A percentile compares a stretch with the other conserved stretches of the same genome.
Conservation (phyloP, 1,139 yeast species). For the Cylindricascospora bacillispora region DNA sequence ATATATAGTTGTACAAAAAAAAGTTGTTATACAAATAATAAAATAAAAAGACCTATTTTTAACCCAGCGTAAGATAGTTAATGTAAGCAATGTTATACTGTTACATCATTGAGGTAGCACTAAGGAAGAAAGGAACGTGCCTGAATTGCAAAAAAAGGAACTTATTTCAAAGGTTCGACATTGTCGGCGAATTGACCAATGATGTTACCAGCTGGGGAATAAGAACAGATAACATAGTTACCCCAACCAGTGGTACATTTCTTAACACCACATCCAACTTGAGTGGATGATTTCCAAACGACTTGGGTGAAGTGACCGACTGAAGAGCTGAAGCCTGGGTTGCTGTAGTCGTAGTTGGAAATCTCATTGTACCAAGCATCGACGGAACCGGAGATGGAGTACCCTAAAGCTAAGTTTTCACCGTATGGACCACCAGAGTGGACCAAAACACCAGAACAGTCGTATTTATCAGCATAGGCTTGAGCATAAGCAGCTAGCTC, state of each 20-base stretch:
- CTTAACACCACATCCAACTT: constrained; percentile 51
- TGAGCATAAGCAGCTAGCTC: constrained; percentile 55
- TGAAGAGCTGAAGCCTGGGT: constrained; percentile 29
- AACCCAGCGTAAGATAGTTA: too few species aligned
- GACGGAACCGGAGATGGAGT: constrained; percentile 32
- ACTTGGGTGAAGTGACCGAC: constrained; percentile 53
- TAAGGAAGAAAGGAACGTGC: too few species aligned
- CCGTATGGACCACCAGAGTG: constrained; percentile 55
- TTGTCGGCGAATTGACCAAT: constrained; percentile 33
- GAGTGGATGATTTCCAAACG: constrained; percentile 46
- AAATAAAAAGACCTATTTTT: too few species aligned
- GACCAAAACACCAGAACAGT: constrained; percentile 51
- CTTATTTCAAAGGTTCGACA: constrained; percentile 28
- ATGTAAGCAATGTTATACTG: too few species aligned
- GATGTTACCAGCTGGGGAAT: constrained; percentile 48
- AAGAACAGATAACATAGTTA: constrained; percentile 59
- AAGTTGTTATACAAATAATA: too few species aligned
- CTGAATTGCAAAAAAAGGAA: too few species aligned
- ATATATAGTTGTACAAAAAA: too few species aligned
- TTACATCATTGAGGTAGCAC: too few species aligned
- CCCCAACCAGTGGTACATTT: constrained; percentile 35
- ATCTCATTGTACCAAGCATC: constrained; percentile 61
- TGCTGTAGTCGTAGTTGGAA: constrained; percentile 34
- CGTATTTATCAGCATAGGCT: constrained; percentile 50
- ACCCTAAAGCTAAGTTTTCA: constrained; percentile 49